Evolutionary conservation across 1,284 basidiomycete genomes (phyloP), one percentile per base, ranked within the genome.

Genomic region (Rhodotorula sp.): DNA sequence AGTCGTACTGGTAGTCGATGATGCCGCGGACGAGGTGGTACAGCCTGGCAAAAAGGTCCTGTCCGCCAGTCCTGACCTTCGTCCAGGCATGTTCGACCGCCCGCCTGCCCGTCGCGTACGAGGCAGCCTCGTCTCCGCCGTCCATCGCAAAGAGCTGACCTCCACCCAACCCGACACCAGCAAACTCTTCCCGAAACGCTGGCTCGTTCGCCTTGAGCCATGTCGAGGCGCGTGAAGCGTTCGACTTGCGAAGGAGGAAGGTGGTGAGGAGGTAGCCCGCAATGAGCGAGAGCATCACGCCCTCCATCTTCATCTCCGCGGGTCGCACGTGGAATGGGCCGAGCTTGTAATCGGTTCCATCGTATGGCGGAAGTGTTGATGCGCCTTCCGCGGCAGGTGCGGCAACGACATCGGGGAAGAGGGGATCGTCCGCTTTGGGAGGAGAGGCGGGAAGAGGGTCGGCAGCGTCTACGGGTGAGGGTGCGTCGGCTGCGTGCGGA

Each of bases 141-240:
- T 72, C 71, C 5, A 9, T 17, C 22, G 46, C 59, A n/a, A 61
- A 68, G 48, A 68, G 49, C 32, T 59, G 47, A 4, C 60, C 61
- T n/a, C 51, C n/a, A 2, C 64, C 71, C 49, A 72, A 56, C 7
- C 71, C 71, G 27, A 72, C 67, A 4, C 71, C 71, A 5, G 71
- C 64, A 46, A 72, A 72, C 56, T 72, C 71, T n/a, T 27, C n/a
- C 10, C 57, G 32, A 30, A 49, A 46, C 3, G 24, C 34, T 2
- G 19, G 17, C 51, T 64, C 64, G 30, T 59, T 59, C 8, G 62
- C 59, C 7, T 19, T 13, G 48, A 65, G 68, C 68, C 68, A 73
- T 3, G n/a, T n/a, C 2, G 2, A 17, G 0, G 68, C 68, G 30
- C 60, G 49, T 11, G 20, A 7, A 2, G 4, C 8, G 68, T 73